Evolutionary conservation across 2,329 filamentous ascomycete genomes (phyloP).

Genomic region (Didymella exigua): DNA sequence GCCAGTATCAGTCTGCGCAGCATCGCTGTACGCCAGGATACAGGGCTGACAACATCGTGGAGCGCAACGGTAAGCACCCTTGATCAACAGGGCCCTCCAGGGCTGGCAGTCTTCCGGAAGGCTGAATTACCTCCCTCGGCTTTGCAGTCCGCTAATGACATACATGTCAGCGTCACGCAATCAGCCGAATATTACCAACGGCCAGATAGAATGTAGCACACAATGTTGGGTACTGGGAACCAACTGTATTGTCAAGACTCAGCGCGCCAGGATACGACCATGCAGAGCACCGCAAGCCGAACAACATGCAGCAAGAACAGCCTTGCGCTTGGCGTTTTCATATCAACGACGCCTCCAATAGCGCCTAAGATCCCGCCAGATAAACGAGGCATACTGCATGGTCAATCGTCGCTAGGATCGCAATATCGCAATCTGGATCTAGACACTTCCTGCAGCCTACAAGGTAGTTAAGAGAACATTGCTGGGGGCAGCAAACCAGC

Average conservation of each 20-base stretch:
- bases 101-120: not conserved
- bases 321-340: not conserved
- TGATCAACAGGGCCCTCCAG: no score
- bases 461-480: not conserved
- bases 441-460: not conserved
- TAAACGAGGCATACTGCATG: not conserved
- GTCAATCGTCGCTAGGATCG: constrained; percentile 8
- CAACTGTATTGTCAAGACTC: not conserved
- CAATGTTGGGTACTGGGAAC: not conserved
- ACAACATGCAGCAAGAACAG: not conserved
- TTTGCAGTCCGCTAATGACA: not conserved
- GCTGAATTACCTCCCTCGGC: not conserved
- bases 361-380: not conserved
- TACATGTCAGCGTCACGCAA: not conserved
- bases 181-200: no score
- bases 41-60: not conserved
- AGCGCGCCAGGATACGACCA: not conserved
- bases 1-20: not conserved
- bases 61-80: not conserved
- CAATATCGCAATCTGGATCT: constrained; percentile 4
- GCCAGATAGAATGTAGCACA: not conserved
- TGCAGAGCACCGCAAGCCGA: not conserved
- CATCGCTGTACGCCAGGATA: not conserved
- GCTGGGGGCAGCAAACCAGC: not conserved
- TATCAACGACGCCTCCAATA: not conserved